Percentiles rank a stretch among this genome's conserved stretches.
Evolutionary conservation across 148 eudicot species (phyloP).

Genomic region (Rhododendron ferrugineum): DNA sequence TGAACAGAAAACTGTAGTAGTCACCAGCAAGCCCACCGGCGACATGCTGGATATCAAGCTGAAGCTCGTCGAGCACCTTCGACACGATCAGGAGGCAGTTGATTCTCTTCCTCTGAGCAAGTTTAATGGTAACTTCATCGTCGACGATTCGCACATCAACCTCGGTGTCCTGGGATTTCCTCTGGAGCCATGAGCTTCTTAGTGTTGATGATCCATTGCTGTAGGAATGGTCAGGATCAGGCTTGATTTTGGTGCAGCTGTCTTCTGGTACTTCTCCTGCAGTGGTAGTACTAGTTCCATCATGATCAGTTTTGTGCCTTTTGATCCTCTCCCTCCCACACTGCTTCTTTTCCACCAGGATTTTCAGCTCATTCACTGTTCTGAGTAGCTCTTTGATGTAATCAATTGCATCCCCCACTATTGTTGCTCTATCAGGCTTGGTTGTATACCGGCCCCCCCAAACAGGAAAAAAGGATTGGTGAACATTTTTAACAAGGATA

Average conservation of each 20-base stretch:
- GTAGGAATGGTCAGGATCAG: slow-evolving; percentile 44
- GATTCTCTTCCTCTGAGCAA: slow-evolving; percentile 77
- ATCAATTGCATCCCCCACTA: slow-evolving; percentile 67
- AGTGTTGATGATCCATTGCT: slow-evolving; percentile 32
- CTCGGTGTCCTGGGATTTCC: slow-evolving; percentile 78
- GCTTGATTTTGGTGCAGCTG: slow-evolving; percentile 13
- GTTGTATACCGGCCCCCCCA: neutral
- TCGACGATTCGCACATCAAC: slow-evolving; percentile 85
- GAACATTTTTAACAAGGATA: neutral
- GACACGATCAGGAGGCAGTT: slow-evolving; percentile 69
- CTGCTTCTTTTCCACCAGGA: slow-evolving; percentile 68
- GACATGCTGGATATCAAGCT: slow-evolving; percentile 84
- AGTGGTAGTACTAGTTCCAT: neutral
- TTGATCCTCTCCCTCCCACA: slow-evolving; percentile 48
- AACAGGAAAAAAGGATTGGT: neutral
- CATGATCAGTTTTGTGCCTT: slow-evolving; percentile 50
- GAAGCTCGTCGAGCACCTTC: slow-evolving; percentile 73
- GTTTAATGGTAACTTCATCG: slow-evolving; percentile 82
- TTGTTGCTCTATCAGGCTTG: slow-evolving; percentile 70
- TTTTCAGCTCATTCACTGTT: slow-evolving; percentile 60
- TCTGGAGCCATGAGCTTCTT: slow-evolving; percentile 86
- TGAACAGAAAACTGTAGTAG: slow-evolving; percentile 79
- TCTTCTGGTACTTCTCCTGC: slow-evolving; percentile 15
- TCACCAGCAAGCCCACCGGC: slow-evolving; percentile 97
- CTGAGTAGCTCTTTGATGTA: slow-evolving; percentile 73